phyloP scores from a whole-genome alignment of 371 early-diverging fungal species.

The Haplosporangium sp. region DNA sequence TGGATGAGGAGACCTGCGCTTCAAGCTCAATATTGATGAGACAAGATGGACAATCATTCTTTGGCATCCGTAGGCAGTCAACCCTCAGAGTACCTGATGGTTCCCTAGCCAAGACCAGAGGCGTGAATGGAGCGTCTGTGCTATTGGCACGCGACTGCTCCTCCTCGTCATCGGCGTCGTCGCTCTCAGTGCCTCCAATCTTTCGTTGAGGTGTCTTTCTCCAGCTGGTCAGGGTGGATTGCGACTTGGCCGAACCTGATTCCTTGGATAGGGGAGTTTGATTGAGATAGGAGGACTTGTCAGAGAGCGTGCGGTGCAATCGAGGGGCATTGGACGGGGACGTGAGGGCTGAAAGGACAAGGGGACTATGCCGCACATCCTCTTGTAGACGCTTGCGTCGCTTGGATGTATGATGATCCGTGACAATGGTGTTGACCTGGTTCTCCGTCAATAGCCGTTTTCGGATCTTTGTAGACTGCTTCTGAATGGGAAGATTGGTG shows the following conservation, averaged over 20 bases:
- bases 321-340: conserved; percentile 16
- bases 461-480: conserved; percentile 43
- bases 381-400: conserved; percentile 14
- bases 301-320: conserved; percentile 45
- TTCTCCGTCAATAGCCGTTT: conserved; percentile 31
- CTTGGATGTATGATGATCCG: conserved; percentile 13
- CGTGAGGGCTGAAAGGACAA: background rate
- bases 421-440: conserved; percentile 11
- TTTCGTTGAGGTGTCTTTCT: conserved; percentile 12
- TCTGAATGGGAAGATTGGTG: conserved; percentile 33
- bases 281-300: conserved; percentile 41
- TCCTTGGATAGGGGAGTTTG: conserved; percentile 14
- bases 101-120: background rate
- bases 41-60: too few species aligned
- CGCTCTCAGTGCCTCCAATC: conserved; percentile 22
- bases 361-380: background rate
- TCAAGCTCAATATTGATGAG: background rate
- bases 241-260: conserved; percentile 13
- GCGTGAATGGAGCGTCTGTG: background rate
- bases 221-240: conserved; percentile 12
- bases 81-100: background rate
- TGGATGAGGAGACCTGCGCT: background rate
- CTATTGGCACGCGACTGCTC: conserved; percentile 2
- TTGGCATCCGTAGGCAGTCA: too few species aligned
- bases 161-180: conserved; percentile 50